Percentiles rank a stretch among this genome's conserved stretches.
These are phyloP conservation scores for Scenedesmus sp. DNA, from an alignment of 163 green algal species.

Conservation along the genomic window DNA sequence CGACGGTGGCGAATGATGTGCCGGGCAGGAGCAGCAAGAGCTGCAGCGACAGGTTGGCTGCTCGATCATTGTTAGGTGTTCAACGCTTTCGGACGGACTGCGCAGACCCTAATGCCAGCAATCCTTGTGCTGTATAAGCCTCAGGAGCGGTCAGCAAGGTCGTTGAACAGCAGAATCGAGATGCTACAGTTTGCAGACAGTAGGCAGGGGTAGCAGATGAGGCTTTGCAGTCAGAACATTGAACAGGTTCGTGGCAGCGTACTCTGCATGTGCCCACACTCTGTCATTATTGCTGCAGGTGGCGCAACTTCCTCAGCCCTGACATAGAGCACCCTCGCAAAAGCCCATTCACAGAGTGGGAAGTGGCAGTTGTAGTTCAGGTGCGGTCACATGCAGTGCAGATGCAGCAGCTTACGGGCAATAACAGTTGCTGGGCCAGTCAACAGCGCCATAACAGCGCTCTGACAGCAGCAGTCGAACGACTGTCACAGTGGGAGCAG, in stretches of 20 bases:
- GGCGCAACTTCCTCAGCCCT: slow-evolving; percentile 56
- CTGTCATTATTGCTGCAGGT: slow-evolving; percentile 13
- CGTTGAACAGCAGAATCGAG: neutral
- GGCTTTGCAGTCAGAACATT: neutral
- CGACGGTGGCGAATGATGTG: slow-evolving; percentile 48
- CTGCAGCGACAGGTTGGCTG: slow-evolving; percentile 50
- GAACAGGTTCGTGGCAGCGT: too few species aligned
- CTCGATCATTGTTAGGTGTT: neutral
- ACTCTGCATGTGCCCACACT: neutral
- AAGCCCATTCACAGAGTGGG: slow-evolving; percentile 56
- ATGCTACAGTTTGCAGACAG: neutral
- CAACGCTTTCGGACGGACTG: neutral
- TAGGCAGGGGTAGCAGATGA: neutral
- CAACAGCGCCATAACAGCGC: neutral
- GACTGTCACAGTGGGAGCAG: too few species aligned
- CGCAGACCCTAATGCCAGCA: neutral
- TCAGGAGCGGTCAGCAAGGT: neutral
- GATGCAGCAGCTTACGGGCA: neutral
- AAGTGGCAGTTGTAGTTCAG: slow-evolving; percentile 54
- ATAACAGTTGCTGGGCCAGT: neutral
- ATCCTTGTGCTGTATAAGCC: neutral
- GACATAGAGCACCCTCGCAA: slow-evolving; percentile 59
- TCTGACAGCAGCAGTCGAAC: neutral
- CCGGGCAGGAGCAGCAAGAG: slow-evolving; percentile 53
- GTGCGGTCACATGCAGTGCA: neutral